Percentiles rank a stretch among this genome's conserved stretches.
phyloP scores from a whole-genome alignment of 2,329 filamentous ascomycete genomes.

The Zymoseptoria tritici region DNA sequence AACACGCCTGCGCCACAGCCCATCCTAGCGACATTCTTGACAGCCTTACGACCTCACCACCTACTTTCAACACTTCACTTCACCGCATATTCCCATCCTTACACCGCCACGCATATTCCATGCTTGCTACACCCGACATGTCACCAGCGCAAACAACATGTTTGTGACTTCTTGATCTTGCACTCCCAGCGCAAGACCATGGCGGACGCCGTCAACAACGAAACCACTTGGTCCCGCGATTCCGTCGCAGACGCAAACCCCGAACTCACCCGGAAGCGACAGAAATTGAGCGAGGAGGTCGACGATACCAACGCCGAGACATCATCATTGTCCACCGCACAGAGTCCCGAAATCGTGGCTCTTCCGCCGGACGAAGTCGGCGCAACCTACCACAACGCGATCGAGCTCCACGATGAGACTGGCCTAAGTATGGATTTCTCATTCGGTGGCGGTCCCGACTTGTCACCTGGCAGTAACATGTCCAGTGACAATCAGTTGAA shows the following conservation, averaged over 20 bases:
- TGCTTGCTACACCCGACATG: background rate
- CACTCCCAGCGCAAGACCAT: conserved; percentile 10
- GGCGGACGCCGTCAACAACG: conserved; percentile 14
- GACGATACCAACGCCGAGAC: conserved; percentile 7
- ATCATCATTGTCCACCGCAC: conserved; percentile 19
- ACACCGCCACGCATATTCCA: background rate
- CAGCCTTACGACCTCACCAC: background rate
- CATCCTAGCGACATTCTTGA: background rate
- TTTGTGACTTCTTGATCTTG: conserved; percentile 5
- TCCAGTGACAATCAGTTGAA: conserved; percentile 7
- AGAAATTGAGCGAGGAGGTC: conserved; percentile 34
- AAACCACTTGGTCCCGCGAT: conserved; percentile 29
- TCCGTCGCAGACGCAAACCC: conserved; percentile 39
- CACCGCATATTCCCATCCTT: background rate
- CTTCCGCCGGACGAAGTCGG: conserved; percentile 35
- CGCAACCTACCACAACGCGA: conserved; percentile 29
- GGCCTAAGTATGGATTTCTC: conserved; percentile 6
- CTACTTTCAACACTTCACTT: background rate
- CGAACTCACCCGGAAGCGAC: conserved; percentile 41
- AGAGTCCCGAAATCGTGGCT: conserved; percentile 21
- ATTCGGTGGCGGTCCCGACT: conserved; percentile 13
- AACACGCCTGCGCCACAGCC: background rate
- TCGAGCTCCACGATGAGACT: conserved; percentile 32
- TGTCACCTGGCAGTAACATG: background rate
- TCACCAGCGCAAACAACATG: background rate